Evolutionary conservation across 148 eudicot species (phyloP).

Genomic region (Cornus florida): DNA sequence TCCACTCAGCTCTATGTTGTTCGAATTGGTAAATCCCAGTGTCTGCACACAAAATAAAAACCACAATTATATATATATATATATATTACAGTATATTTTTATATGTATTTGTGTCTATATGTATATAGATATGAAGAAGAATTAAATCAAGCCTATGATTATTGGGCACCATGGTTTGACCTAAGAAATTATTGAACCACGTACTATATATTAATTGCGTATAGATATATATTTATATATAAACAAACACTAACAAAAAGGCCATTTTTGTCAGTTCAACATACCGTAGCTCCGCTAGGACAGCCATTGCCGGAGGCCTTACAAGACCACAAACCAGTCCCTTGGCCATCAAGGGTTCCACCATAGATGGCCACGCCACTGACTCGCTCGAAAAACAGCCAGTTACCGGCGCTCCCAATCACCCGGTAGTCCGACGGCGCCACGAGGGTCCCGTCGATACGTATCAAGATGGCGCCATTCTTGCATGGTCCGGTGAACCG

Average conservation of each 20-base stretch:
- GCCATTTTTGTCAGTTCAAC: background rate
- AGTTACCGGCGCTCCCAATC: constrained; percentile 23
- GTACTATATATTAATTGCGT: too few species aligned
- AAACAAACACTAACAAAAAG: too few species aligned
- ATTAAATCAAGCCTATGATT: background rate
- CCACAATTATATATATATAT: too few species aligned
- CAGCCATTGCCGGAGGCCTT: constrained; percentile 34
- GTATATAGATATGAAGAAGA: background rate
- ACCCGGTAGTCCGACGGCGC: constrained; percentile 42
- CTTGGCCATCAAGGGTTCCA: constrained; percentile 49
- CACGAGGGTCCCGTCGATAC: constrained; percentile 44
- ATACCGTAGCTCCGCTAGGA: constrained; percentile 51
- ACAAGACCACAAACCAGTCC: constrained; percentile 54
- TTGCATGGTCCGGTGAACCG: constrained; percentile 34
- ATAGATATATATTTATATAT: too few species aligned
- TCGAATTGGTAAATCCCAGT: constrained; percentile 24
- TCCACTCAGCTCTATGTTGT: constrained; percentile 32
- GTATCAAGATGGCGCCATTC: constrained; percentile 26
- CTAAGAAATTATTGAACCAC: background rate
- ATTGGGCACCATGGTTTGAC: too few species aligned
- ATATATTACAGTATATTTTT: too few species aligned
- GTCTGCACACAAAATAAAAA: constrained; percentile 17
- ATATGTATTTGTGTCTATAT: too few species aligned
- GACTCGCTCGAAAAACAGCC: constrained; percentile 44
- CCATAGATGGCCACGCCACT: constrained; percentile 28